phyloP scores from a whole-genome alignment of 1,139 yeast species.

The Blastobotrys proliferans region DNA sequence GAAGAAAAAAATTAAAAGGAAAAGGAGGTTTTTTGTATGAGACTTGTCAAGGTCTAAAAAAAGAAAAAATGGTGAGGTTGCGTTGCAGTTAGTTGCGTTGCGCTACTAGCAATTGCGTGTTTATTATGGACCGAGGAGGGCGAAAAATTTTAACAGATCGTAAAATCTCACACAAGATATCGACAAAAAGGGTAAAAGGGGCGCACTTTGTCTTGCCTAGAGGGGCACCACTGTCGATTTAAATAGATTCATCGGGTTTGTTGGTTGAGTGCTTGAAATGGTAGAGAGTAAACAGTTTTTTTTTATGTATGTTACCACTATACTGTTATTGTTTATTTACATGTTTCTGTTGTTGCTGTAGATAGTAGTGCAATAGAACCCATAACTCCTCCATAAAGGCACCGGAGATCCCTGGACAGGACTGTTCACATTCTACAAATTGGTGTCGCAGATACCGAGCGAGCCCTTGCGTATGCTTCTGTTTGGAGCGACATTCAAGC shows the following conservation, averaged over 20 bases:
- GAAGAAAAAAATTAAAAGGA: neutral
- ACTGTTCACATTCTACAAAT: constrained; percentile 40
- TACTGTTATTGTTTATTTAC: too few relatives aligned
- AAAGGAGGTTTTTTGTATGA: neutral
- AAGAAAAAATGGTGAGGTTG: constrained; percentile 2
- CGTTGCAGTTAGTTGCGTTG: neutral
- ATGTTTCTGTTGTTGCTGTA: too few relatives aligned
- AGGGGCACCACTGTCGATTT: too few relatives aligned
- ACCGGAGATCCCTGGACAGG: constrained; percentile 60
- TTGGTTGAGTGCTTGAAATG: too few relatives aligned
- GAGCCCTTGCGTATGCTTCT: constrained; percentile 8
- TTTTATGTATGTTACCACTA: too few relatives aligned
- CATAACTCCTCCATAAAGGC: constrained; percentile 61
- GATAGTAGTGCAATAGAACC: too few relatives aligned
- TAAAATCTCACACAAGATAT: too few relatives aligned
- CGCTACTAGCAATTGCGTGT: neutral
- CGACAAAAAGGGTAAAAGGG: too few relatives aligned
- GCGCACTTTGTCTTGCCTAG: too few relatives aligned
- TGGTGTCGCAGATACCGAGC: constrained; percentile 13
- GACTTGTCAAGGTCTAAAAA: neutral
- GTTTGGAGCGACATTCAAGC: constrained; percentile 15
- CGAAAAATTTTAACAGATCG: neutral
- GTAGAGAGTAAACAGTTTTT: too few relatives aligned
- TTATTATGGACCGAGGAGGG: neutral
- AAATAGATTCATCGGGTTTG: too few relatives aligned